phyloP scores from a whole-genome alignment of 2,329 filamentous ascomycete genomes.

The Apiospora kogelbergensis region DNA sequence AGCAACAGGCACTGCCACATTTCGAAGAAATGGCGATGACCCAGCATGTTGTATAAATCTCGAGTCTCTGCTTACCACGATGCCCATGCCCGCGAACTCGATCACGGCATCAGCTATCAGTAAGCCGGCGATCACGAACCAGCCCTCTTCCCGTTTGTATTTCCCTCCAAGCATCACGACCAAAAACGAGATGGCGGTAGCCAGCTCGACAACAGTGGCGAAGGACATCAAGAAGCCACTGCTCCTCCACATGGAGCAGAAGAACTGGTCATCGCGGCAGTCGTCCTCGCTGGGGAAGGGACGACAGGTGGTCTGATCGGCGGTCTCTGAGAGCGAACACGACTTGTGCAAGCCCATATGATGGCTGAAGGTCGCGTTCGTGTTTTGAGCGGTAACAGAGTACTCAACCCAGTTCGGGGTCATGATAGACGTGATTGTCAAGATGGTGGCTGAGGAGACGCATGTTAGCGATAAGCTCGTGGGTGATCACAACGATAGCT shows the following conservation, averaged over 20 bases:
- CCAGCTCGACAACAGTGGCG: conserved; percentile 77
- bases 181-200: conserved; percentile 74
- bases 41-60: not conserved
- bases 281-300: conserved; percentile 68
- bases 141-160: conserved; percentile 76
- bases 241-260: conserved; percentile 90
- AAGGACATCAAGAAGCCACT: conserved; percentile 88
- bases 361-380: conserved; percentile 49
- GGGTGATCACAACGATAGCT: not conserved
- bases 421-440: conserved; percentile 69
- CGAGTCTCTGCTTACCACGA: conserved; percentile 66
- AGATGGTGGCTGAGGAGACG: conserved; percentile 57
- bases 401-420: conserved; percentile 73
- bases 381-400: conserved; percentile 47
- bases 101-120: conserved; percentile 65
- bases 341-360: conserved; percentile 77
- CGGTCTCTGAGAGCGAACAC: conserved; percentile 60
- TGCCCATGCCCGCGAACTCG: conserved; percentile 74
- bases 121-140: conserved; percentile 71
- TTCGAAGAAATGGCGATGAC: not conserved
- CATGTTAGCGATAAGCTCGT: conserved; percentile 29
- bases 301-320: conserved; percentile 61
- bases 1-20: not conserved
- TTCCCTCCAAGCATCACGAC: conserved; percentile 78
- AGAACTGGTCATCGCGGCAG: conserved; percentile 69